Percentiles rank a stretch among this genome's conserved stretches.
These are phyloP conservation scores for Ceratobasidium sp. DNA, from an alignment of 1,284 basidiomycete genomes.

Conservation along the genomic window DNA sequence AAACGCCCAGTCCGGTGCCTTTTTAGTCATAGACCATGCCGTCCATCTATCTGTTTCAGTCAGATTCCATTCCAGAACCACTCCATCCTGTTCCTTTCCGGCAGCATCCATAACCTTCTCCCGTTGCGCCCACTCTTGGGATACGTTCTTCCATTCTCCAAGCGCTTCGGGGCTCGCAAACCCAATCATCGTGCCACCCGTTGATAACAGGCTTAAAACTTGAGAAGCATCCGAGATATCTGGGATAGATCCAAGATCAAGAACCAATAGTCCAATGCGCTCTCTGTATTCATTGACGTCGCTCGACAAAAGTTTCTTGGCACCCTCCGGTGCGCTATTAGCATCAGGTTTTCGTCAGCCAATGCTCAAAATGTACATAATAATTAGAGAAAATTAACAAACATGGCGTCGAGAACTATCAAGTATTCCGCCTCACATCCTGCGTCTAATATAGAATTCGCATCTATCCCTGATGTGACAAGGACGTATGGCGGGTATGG, in stretches of 20 bases:
- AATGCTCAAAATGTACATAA: not conserved
- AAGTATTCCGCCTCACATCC: slow-evolving; percentile 36
- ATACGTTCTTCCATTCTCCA: not conserved
- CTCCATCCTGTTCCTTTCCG: slow-evolving; percentile 21
- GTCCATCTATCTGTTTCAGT: slow-evolving; percentile 8
- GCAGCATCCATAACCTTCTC: slow-evolving; percentile 2
- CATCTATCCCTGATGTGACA: slow-evolving; percentile 17
- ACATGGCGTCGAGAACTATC: slow-evolving; percentile 26
- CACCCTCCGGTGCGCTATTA: slow-evolving; percentile 11
- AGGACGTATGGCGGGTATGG: slow-evolving; percentile 35
- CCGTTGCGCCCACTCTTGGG: slow-evolving; percentile 12
- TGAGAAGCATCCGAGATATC: not conserved
- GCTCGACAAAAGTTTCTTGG: not conserved
- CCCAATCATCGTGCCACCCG: slow-evolving; percentile 31
- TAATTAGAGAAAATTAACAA: not conserved
- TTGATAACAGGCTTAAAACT: not conserved
- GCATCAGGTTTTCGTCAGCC: not conserved
- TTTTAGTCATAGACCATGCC: slow-evolving; percentile 21
- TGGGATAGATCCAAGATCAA: not conserved
- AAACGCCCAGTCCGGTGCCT: slow-evolving; percentile 42
- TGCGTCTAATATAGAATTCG: not conserved
- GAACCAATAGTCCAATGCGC: slow-evolving; percentile 14
- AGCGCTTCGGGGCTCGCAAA: not conserved
- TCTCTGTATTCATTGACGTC: slow-evolving; percentile 2
- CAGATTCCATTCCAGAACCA: slow-evolving; percentile 4